Evolutionary conservation across 306 rosid species (phyloP), one percentile per base, ranked within the genome.

Genomic region (Neltuma alba): DNA sequence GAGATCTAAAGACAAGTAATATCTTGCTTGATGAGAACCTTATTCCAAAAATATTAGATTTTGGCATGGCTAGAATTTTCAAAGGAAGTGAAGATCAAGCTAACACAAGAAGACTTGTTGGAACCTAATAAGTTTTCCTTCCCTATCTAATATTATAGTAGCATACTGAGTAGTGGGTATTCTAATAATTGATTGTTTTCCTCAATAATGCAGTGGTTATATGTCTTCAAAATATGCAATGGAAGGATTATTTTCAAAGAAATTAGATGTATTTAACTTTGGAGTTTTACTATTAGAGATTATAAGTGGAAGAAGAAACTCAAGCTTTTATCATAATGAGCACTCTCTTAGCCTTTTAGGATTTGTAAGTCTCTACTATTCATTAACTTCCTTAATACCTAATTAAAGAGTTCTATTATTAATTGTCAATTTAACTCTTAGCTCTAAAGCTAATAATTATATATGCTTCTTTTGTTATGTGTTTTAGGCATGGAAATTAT

Each of bases 181-280:
- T 27, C 7, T 60, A 60, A 60, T 1, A 69, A n/a, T 50, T 3
- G 20, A 36, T 23, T 50, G 27, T 15, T 4, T 41, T 38, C 52
- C 5, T 31, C 31, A 63, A 69, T 1, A 58, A 57, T 14, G 12
- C 3, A 60, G n/a, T 60, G 37, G 37, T 2, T 60, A 27, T 57
- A 57, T 50, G 25, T 50, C 25, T 20, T 25, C 10, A 5, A 25
- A 50, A 50, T 50, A 50, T 25, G 16, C 7, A 57, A 57, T 57
- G 9, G 16, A 57, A 9, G 16, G 63, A 25, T 11, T 60, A 13
- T 62, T 79, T 62, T 83, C 58, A 0, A 84, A 83, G n/a, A 16
- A 83, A 52, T 75, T 81, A 25, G 79, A 83, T 63, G 83, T 83
- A 2, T 79, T 83, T 33, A 79, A 34, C 1, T 57, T 23, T 57